Conservation (phyloP, 192 early-diverging fungal species). For the Phlyctochytrium bullatum region DNA sequence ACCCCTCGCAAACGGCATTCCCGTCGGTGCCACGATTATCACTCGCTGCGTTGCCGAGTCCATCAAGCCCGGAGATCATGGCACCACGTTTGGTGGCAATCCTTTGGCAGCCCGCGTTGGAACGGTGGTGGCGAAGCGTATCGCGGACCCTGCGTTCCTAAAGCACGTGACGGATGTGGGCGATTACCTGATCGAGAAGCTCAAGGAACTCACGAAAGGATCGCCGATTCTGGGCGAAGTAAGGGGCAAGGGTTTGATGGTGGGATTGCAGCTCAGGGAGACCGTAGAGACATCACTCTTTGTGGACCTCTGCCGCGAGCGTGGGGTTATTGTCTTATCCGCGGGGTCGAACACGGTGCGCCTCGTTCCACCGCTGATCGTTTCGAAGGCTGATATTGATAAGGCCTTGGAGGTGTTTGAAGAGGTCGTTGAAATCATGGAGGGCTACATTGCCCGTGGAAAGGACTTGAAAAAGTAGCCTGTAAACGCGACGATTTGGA, state of each 20-base stretch:
- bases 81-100: constrained; percentile 96
- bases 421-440: constrained; percentile 43
- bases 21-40: constrained; percentile 90
- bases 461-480: not conserved
- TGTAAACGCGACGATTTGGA: too few relatives aligned
- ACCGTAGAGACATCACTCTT: constrained; percentile 42
- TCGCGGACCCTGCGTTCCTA: constrained; percentile 73
- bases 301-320: constrained; percentile 73
- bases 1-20: constrained; percentile 94
- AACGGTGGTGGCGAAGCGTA: constrained; percentile 65
- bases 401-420: constrained; percentile 71
- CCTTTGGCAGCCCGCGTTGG: constrained; percentile 89
- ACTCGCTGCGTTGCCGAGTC: constrained; percentile 72
- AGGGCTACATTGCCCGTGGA: not conserved
- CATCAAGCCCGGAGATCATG: constrained; percentile 90
- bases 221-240: constrained; percentile 57
- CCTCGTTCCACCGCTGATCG: constrained; percentile 85
- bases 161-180: constrained; percentile 65
- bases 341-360: constrained; percentile 89
- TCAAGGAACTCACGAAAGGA: constrained; percentile 41
- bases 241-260: constrained; percentile 82
- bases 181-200: constrained; percentile 48
- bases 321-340: constrained; percentile 83
- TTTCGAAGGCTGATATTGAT: constrained; percentile 73
- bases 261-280: constrained; percentile 69